These are phyloP conservation scores for Mollisia scopiformis DNA, from an alignment of 2,329 filamentous ascomycete species.

Conservation along the genomic window DNA sequence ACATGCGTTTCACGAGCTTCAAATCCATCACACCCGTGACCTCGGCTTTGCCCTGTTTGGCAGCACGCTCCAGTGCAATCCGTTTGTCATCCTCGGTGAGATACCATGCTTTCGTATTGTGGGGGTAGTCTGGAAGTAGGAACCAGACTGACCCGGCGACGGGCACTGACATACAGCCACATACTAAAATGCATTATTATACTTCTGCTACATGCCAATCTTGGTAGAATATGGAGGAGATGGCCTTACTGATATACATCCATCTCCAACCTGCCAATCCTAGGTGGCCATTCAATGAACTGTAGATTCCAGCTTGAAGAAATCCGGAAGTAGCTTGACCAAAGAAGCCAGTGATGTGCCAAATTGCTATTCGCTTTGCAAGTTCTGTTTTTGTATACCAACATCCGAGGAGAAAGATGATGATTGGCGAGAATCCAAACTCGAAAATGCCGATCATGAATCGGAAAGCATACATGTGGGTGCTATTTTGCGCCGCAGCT, in stretches of 20 bases:
- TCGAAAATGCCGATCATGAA: conserved; percentile 4
- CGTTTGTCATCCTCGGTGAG: neutral
- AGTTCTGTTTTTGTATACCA: conserved; percentile 3
- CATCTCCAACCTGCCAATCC: conserved; percentile 1
- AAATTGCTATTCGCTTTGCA: neutral
- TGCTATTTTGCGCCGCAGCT: neutral
- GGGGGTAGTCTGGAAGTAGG: neutral
- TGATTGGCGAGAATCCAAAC: neutral
- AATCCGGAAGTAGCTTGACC: neutral
- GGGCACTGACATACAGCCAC: neutral
- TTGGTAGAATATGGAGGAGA: neutral
- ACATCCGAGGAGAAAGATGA: neutral
- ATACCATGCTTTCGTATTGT: conserved; percentile 2
- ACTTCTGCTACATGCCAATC: neutral
- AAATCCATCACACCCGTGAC: neutral
- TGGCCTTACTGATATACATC: conserved; percentile 1
- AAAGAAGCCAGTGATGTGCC: neutral
- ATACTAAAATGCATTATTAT: neutral
- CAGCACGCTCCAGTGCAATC: neutral
- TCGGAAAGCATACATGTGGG: conserved; percentile 1
- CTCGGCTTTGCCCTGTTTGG: neutral
- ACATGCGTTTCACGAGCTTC: conserved; percentile 6
- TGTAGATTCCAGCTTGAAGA: conserved; percentile 1
- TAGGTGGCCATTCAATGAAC: neutral
- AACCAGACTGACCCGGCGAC: neutral